Conservation (phyloP, 2,329 filamentous ascomycete genomes). For the Macrophomina phaseolina region DNA sequence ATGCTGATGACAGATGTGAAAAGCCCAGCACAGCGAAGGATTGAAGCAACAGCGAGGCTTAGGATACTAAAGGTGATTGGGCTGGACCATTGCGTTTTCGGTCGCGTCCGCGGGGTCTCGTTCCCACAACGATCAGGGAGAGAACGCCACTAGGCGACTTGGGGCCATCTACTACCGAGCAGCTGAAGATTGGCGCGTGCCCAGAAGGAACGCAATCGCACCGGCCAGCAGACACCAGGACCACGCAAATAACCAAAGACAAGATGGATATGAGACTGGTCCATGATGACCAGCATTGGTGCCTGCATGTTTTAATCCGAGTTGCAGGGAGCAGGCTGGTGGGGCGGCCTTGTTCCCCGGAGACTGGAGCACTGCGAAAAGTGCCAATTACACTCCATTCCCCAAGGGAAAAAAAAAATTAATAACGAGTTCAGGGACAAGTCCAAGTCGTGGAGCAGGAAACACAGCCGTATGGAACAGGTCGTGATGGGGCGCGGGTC, state of each 20-base stretch:
- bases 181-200: slow-evolving; percentile 10
- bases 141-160: slow-evolving; percentile 6
- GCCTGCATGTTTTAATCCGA: not conserved
- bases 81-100: slow-evolving; percentile 10
- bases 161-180: not conserved
- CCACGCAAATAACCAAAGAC: not conserved
- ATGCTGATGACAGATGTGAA: slow-evolving; percentile 2
- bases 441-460: not conserved
- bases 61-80: slow-evolving; percentile 7
- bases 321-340: not conserved
- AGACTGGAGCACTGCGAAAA: not conserved
- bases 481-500: slow-evolving; percentile 2
- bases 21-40: not conserved
- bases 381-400: not conserved
- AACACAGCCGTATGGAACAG: not conserved
- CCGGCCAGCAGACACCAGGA: not conserved
- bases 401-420: not conserved
- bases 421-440: too few species aligned
- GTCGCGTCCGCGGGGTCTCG: slow-evolving; percentile 22
- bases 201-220: not conserved
- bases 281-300: not conserved
- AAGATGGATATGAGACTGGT: not conserved
- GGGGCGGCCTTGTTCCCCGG: not conserved
- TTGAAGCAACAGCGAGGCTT: slow-evolving; percentile 15
- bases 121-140: slow-evolving; percentile 7